These are phyloP conservation scores for Fusarium sublunatum DNA, from an alignment of 2,329 filamentous ascomycete species.

Conservation along the genomic window DNA sequence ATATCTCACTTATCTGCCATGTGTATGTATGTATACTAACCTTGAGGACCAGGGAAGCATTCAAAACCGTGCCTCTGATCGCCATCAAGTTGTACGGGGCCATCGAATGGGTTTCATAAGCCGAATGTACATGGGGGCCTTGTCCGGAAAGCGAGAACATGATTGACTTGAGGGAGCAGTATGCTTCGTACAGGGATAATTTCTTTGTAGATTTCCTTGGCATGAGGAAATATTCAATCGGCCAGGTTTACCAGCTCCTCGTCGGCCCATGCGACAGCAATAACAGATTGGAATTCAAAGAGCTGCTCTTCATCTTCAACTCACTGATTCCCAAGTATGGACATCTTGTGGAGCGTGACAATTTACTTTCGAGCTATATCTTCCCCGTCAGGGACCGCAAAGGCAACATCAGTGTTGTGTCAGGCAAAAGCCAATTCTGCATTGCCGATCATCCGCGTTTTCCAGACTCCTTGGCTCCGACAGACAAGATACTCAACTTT, in stretches of 20 bases:
- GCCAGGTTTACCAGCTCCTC: no score
- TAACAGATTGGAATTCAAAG: neutral
- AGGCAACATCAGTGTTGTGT: neutral
- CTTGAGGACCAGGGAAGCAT: no score
- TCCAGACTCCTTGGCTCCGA: neutral
- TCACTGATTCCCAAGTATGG: neutral
- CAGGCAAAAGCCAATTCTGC: neutral
- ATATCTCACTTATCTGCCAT: no score
- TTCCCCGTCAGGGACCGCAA: neutral
- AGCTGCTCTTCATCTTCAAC: neutral
- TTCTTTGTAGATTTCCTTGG: neutral
- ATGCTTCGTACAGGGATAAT: neutral
- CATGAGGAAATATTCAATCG: neutral
- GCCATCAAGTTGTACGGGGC: no score
- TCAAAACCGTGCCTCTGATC: no score
- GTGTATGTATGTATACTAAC: no score
- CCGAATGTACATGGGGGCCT: neutral
- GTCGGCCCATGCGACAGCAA: no score
- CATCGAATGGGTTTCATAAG: neutral
- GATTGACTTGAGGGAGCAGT: neutral
- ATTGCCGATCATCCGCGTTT: neutral
- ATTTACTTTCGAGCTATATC: neutral
- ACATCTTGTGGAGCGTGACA: neutral
- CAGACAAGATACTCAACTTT: neutral
- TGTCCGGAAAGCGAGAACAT: neutral